Base-by-base conservation (phyloP, 2,329 filamentous ascomycete species). In the Calonectria crousiana region DNA sequence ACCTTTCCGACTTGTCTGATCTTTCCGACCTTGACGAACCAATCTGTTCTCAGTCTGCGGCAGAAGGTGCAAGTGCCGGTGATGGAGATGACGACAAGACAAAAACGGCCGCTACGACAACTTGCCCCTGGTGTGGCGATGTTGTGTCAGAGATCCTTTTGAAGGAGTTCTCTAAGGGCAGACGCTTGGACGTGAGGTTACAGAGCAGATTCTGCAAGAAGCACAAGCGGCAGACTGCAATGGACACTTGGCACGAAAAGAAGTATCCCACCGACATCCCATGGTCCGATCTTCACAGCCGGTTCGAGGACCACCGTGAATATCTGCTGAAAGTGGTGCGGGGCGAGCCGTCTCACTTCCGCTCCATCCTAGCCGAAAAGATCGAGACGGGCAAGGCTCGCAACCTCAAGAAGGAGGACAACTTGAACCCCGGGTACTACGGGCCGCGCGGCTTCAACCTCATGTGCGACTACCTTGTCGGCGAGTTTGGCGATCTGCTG, bases 401-500 rank as follows among this genome's bases (percentile, higher is more conserved):
- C 67, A 93, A 90, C 32, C 85, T 94, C 71, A 86, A 91, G 67
- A 89, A 91, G 73, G 91, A 88, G 66, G 85, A 91, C 34, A 89
- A 87, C 70, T 87, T 93, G 36, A 92, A 90, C 4, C 94, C 94
- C 13, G 95, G 95, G 0, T 98, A 98, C 84, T 98, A 98, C 84
- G 95, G 95, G 2, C 90, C 93, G 3, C 90, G 92, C 26, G 95
- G 95, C 1, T 88, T 94, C 67, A 90, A 91, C 64, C 85, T 90
- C 67, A 95, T 98, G 89, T 94, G 92, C 56, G 92, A 95, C 79
- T 90, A 89, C 69, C 89, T 95, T 47, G 91, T 94, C 73, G 81
- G 85, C 4, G 87, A 88, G 60, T 92, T 95, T 81, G 90, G 90
- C 18, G 82, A 87, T 11, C 83, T 90, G 74, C 84, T 96, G 36